Base-by-base conservation (phyloP, 805 yeast genomes). In the Hanseniaspora vineae region DNA sequence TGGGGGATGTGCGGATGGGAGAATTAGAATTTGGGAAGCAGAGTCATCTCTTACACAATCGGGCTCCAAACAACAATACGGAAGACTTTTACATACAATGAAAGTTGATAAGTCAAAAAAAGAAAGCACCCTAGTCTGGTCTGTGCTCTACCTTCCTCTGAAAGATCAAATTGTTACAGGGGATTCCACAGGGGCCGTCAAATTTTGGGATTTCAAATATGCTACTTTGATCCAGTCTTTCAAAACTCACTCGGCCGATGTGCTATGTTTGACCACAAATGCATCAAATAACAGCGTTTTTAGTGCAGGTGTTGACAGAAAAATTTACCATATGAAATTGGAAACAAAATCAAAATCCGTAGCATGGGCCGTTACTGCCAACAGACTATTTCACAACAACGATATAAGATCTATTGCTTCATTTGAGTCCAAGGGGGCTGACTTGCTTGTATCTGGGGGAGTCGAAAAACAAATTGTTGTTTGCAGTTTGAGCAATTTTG, bases 1-100 rank as follows among this genome's bases (percentile, higher is more conserved):
- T 39, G 97, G 96, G 45, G 98, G 98, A 12, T 92, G 97, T 64
- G 85, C 96, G 1, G 97, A 92, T 64, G 98, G 96, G 19, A 76
- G 85, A 58, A 73, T 92, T 35, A 77, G 96, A 60, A 78, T 84
- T 43, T 92, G 97, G 97, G 67, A 75, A 14, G 65, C 69, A 18
- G 60, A 12, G 10, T 33, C 37, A 11, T 33, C 37, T 10, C 9
- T 10, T 5, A n/a, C 14, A 5, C 37, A 33, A 33, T 4, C 14
- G 12, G 15, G 15, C 8, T 23, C 29, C 64, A 17, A 62, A 70
- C 57, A 59, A 35, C 52, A 52, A n/a, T 52, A 52, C 20, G 88
- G 92, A 18, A 73, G 94, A 56, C 65, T 90, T n/a, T 54, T 84
- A 15, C 79, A 84, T 20, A 81, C 95, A 2, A 80, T 92, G 85